phyloP scores from a whole-genome alignment of 768 basidiomycete genomes.

The Sporobolomyces roseus region DNA sequence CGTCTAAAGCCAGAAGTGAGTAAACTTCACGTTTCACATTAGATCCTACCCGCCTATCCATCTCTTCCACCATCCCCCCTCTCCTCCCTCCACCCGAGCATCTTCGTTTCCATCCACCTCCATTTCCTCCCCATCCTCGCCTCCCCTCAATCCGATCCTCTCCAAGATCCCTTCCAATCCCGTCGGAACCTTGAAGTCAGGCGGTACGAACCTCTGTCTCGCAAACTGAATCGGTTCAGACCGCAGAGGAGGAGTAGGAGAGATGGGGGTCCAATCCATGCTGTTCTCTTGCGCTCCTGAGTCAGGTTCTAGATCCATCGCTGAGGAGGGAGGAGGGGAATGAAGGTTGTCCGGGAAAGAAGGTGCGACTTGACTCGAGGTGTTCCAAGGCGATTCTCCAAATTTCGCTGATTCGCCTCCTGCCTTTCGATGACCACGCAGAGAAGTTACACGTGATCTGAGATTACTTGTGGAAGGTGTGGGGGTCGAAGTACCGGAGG shows the following conservation, averaged over 20 bases:
- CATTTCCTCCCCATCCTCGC: neutral
- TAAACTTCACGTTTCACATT: too few species aligned
- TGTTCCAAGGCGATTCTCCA: neutral
- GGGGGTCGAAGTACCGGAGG: neutral
- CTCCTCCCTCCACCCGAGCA: neutral
- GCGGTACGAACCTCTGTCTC: conserved; percentile 23
- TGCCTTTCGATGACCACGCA: too few species aligned
- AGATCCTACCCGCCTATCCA: conserved; percentile 1
- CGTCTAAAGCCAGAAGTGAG: too few species aligned
- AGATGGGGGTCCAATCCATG: conserved; percentile 31
- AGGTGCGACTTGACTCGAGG: too few species aligned
- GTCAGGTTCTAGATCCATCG: too few species aligned
- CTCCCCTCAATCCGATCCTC: conserved; percentile 1
- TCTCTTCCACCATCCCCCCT: conserved; percentile 4
- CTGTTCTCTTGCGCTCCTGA: too few species aligned
- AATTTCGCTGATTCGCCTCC: neutral
- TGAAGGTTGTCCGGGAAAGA: too few species aligned
- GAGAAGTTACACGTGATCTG: too few species aligned
- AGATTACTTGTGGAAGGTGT: too few species aligned
- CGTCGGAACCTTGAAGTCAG: conserved; percentile 23
- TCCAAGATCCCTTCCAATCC: conserved; percentile 35
- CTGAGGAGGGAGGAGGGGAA: too few species aligned
- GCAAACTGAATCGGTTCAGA: neutral
- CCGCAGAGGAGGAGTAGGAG: neutral
- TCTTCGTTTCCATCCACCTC: conserved; percentile 1